Conservation (phyloP, 2,329 filamentous ascomycete species). For the Fusarium mundagurra region DNA sequence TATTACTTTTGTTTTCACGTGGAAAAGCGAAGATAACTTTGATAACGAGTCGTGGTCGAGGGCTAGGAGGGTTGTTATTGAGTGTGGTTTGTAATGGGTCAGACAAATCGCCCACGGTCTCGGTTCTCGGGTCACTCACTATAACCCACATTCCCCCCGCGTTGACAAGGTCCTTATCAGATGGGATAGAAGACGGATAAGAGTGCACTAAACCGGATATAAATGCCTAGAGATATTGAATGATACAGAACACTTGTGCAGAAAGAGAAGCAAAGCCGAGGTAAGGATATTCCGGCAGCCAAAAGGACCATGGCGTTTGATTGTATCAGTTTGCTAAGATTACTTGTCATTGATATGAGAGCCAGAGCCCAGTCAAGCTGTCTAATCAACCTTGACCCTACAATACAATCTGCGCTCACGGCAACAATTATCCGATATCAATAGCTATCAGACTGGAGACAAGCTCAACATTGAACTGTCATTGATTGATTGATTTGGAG, state of each 20-base stretch:
- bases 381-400: not conserved
- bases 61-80: not conserved
- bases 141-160: constrained; percentile 17
- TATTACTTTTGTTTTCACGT: constrained; percentile 25
- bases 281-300: not conserved
- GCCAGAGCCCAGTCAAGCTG: not conserved
- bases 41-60: not conserved
- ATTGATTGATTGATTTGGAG: not conserved
- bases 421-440: not conserved
- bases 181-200: constrained; percentile 49
- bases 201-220: not conserved
- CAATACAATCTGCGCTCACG: not conserved
- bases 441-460: not conserved
- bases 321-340: not conserved
- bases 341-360: not conserved
- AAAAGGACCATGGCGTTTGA: not conserved
- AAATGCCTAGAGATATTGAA: not conserved
- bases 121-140: constrained; percentile 1
- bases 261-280: not conserved
- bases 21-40: not conserved
- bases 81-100: constrained; percentile 30
- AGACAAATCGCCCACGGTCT: constrained; percentile 28
- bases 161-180: constrained; percentile 25
- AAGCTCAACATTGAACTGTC: not conserved
- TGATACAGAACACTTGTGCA: not conserved